These are phyloP conservation scores for Umbelopsis sp. DNA, from an alignment of 192 early-diverging fungal species.

Conservation along the genomic window DNA sequence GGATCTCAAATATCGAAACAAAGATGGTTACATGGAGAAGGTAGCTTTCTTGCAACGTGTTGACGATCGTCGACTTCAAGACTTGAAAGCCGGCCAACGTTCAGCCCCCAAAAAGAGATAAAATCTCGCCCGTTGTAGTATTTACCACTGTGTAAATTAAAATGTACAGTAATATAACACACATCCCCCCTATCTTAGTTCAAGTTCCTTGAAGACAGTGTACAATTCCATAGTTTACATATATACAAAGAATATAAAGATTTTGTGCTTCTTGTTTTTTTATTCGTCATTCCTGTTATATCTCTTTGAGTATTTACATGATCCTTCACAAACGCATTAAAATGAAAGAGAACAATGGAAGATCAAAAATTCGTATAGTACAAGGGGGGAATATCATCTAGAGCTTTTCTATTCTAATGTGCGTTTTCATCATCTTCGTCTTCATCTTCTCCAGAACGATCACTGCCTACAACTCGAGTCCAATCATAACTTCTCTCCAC, in stretches of 20 bases:
- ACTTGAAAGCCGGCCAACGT: slow-evolving; percentile 47
- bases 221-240: too few relatives aligned
- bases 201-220: too few relatives aligned
- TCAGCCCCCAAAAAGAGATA: slow-evolving; percentile 28
- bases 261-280: too few relatives aligned
- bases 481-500: slow-evolving; percentile 37
- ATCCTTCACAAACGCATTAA: not conserved
- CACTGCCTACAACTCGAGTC: slow-evolving; percentile 13
- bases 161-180: not conserved
- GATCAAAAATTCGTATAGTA: too few relatives aligned
- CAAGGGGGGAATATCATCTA: too few relatives aligned
- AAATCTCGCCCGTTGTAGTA: not conserved
- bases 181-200: not conserved
- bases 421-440: not conserved
- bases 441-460: not conserved
- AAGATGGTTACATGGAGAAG: slow-evolving; percentile 77
- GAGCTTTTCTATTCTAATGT: not conserved
- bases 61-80: slow-evolving; percentile 58
- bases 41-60: slow-evolving; percentile 66
- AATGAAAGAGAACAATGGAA: not conserved
- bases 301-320: too few relatives aligned
- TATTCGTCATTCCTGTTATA: too few relatives aligned
- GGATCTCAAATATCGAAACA: slow-evolving; percentile 64
- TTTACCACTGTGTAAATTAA: not conserved
- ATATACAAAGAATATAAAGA: not conserved